A percentile compares a stretch with the other conserved stretches of the same genome.
These are phyloP conservation scores for Voacanga thouarsii DNA, from an alignment of 257 asterid genomes.

Conservation along the genomic window DNA sequence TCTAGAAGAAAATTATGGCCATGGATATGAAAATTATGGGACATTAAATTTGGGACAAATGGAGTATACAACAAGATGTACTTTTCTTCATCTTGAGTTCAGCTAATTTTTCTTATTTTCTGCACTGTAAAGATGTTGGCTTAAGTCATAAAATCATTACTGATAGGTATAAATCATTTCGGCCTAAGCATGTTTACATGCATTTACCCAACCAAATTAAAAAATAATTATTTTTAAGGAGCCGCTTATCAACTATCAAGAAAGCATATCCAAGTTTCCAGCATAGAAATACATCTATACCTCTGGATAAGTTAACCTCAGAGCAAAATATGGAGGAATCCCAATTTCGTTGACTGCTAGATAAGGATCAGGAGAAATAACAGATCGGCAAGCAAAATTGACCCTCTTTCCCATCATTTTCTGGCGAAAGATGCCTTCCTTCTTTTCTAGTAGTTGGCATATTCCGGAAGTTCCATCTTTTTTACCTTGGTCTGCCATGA, in stretches of 20 bases:
- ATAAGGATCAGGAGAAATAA: conserved; percentile 96
- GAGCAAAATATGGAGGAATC: conserved; percentile 91
- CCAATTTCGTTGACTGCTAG: conserved; percentile 95
- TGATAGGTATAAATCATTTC: background rate
- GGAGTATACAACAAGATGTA: background rate
- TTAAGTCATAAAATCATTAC: background rate
- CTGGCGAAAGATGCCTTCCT: conserved; percentile 96
- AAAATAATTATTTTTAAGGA: background rate
- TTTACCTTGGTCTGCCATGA: conserved; percentile 54
- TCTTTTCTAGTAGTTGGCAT: conserved; percentile 86
- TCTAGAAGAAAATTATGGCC: background rate
- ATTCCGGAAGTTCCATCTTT: conserved; percentile 55
- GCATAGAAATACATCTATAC: conserved; percentile 31
- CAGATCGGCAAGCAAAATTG: conserved; percentile 94
- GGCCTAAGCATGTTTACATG: background rate
- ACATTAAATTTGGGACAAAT: background rate
- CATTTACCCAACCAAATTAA: background rate
- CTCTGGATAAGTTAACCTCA: conserved; percentile 92
- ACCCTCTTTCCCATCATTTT: conserved; percentile 99
- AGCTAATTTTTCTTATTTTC: background rate
- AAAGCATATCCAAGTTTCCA: background rate
- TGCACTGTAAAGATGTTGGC: background rate
- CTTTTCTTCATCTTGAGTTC: background rate
- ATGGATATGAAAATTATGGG: too few relatives aligned
- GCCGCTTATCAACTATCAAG: background rate